Percentiles rank a stretch among this genome's conserved stretches.
These are phyloP conservation scores for Rubus parviflorus DNA, from an alignment of 306 rosid species.

Conservation along the genomic window DNA sequence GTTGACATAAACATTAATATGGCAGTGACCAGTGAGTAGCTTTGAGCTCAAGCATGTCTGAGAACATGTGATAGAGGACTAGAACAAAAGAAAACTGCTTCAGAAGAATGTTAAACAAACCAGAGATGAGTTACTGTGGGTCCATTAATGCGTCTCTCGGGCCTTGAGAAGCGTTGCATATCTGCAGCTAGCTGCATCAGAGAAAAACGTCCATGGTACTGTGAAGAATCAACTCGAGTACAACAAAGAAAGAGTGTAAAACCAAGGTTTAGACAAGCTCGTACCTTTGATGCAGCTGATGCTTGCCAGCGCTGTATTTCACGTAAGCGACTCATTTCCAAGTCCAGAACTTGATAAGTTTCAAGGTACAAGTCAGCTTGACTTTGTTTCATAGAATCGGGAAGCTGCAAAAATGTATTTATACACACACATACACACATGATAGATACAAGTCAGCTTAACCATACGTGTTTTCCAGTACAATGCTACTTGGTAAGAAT, in stretches of 20 bases:
- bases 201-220: constrained; percentile 20
- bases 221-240: constrained; percentile 20
- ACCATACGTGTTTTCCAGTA: not conserved
- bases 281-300: constrained; percentile 88
- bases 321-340: constrained; percentile 98
- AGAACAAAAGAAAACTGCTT: constrained; percentile 8
- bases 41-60: not conserved
- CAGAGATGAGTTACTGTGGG: constrained; percentile 94
- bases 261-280: constrained; percentile 6
- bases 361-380: constrained; percentile 96
- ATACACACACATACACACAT: not conserved
- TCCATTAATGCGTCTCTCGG: constrained; percentile 96
- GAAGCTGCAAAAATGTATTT: constrained; percentile 55
- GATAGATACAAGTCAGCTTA: constrained; percentile 9
- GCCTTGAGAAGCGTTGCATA: constrained; percentile 99
- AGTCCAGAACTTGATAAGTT: constrained; percentile 96
- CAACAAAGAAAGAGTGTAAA: constrained; percentile 13
- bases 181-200: constrained; percentile 86
- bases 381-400: constrained; percentile 99
- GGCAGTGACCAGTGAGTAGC: constrained; percentile 9
- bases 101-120: constrained; percentile 44
- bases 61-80: not conserved
- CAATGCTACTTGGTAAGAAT: not conserved
- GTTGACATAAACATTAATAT: not conserved
- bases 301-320: constrained; percentile 98